These are phyloP conservation scores for Cutaneotrichosporon cavernicola DNA, from an alignment of 1,284 basidiomycete genomes.

Conservation along the genomic window DNA sequence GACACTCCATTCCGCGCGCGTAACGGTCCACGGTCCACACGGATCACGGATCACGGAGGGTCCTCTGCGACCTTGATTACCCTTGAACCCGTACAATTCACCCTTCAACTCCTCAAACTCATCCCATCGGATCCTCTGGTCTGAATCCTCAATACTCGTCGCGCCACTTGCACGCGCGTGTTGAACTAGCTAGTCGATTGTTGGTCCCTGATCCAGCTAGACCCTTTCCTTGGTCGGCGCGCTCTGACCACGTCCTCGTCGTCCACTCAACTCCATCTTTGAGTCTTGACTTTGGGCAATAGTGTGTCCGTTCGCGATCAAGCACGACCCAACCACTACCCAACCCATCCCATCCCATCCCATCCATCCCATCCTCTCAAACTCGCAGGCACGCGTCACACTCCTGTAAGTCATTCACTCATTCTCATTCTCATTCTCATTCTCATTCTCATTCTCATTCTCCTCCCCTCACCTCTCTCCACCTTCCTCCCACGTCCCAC, in stretches of 20 bases:
- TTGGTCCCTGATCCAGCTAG: neutral
- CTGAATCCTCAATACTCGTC: neutral
- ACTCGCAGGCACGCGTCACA: neutral
- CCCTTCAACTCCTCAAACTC: neutral
- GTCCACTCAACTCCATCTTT: neutral
- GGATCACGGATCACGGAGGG: neutral
- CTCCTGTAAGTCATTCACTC: neutral
- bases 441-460: too few species aligned
- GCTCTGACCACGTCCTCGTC: neutral
- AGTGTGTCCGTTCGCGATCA: neutral
- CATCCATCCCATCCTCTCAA: neutral
- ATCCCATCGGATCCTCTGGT: neutral
- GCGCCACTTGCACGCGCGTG: neutral
- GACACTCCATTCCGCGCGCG: neutral
- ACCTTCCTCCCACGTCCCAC: neutral
- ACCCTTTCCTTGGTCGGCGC: neutral
- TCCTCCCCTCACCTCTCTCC: neutral
- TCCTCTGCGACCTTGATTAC: neutral
- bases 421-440: too few species aligned
- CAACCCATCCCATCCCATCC: too few species aligned
- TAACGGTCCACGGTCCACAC: neutral
- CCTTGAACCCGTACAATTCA: neutral
- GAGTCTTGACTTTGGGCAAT: neutral
- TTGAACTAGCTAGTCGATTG: neutral
- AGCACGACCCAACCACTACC: constrained; percentile 1